These are phyloP conservation scores for Lepiota brunneoincarnata DNA, from an alignment of 768 basidiomycete genomes.

Conservation along the genomic window DNA sequence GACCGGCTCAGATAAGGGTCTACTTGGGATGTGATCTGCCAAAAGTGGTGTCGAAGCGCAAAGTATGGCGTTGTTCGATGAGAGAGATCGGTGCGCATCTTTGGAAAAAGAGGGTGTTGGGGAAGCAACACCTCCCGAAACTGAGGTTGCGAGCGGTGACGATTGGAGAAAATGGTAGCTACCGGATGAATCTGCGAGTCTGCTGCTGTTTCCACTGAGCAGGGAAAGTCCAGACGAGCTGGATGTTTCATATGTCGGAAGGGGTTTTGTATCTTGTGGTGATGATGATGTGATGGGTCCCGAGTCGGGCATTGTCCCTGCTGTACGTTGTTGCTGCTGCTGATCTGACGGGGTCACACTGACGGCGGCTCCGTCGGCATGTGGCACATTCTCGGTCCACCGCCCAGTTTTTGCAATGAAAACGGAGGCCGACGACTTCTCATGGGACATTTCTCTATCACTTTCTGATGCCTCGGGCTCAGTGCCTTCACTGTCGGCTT, in stretches of 20 bases:
- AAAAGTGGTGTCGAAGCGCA: neutral
- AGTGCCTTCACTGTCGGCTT: neutral
- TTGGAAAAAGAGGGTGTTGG: neutral
- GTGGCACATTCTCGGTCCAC: constrained; percentile 39
- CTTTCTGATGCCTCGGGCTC: constrained; percentile 10
- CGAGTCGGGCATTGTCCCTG: neutral
- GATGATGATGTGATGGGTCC: neutral
- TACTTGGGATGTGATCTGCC: neutral
- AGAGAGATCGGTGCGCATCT: neutral
- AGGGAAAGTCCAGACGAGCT: constrained; percentile 18
- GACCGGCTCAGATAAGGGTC: neutral
- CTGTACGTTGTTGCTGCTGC: neutral
- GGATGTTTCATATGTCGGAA: constrained; percentile 17
- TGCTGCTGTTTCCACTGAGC: constrained; percentile 7
- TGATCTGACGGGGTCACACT: neutral
- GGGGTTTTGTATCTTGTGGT: neutral
- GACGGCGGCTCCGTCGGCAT: constrained; percentile 19
- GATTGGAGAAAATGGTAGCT: constrained; percentile 22
- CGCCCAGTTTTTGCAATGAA: constrained; percentile 5
- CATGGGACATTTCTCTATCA: constrained; percentile 9
- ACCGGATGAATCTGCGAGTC: constrained; percentile 7
- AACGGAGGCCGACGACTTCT: neutral
- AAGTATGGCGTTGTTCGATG: neutral
- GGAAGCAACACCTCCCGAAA: neutral
- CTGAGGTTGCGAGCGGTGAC: constrained; percentile 21